phyloP scores from a whole-genome alignment of 306 rosid species.

The Lupinus albus region DNA sequence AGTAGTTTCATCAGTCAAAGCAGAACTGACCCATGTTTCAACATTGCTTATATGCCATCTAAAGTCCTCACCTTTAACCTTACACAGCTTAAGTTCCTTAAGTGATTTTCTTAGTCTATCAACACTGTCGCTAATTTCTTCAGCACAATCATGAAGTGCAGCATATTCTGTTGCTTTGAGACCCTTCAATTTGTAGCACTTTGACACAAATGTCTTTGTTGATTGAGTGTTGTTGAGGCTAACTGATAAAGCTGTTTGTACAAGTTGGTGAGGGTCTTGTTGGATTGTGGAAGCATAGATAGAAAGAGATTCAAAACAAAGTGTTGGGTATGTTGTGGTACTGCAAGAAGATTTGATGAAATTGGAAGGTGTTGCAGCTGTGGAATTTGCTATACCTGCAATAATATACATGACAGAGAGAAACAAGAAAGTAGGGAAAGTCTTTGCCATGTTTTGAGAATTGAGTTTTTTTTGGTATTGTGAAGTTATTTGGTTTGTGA shows the following conservation, averaged over 20 bases:
- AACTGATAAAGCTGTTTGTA: conserved; percentile 46
- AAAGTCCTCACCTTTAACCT: conserved; percentile 38
- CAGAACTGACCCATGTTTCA: conserved; percentile 56
- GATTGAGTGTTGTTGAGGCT: conserved; percentile 42
- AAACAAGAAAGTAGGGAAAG: neutral
- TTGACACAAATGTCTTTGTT: conserved; percentile 38
- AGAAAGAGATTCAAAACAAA: conserved; percentile 43
- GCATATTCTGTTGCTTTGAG: conserved; percentile 43
- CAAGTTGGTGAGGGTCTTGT: conserved; percentile 44
- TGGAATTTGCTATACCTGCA: neutral
- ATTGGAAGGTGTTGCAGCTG: neutral
- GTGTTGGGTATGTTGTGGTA: conserved; percentile 39
- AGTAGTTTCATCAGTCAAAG: conserved; percentile 47
- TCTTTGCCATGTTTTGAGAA: conserved; percentile 31
- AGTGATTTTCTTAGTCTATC: conserved; percentile 42
- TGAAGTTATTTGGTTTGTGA: neutral
- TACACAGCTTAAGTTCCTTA: conserved; percentile 48
- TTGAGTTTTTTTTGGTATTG: neutral
- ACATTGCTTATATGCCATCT: conserved; percentile 58
- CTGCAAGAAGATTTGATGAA: conserved; percentile 53
- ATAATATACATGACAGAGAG: neutral
- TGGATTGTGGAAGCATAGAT: conserved; percentile 45
- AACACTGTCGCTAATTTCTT: conserved; percentile 46
- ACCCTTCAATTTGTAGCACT: conserved; percentile 37
- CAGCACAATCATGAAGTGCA: conserved; percentile 45